Base-by-base conservation (phyloP, 768 basidiomycete species). In the Pulveroboletus ravenelii region DNA sequence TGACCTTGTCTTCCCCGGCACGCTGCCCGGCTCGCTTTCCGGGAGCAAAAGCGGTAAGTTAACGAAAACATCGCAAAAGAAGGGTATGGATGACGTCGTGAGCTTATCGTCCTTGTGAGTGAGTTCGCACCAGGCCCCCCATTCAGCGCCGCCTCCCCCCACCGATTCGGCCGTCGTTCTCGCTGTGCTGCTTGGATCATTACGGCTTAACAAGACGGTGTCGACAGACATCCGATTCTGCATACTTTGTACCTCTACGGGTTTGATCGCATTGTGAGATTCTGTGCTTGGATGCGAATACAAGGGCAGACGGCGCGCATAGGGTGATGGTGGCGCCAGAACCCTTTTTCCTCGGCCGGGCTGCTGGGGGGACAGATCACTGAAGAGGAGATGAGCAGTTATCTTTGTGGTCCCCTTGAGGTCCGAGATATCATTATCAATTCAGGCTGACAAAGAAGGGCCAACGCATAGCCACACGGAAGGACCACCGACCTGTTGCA, bases 301-400 rank as follows among this genome's bases (percentile, higher is more conserved):
- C 8, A 85, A 62, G 5, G 84, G 84, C 29, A 80, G 59, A n/a
- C 80, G 78, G 2, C 80, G 76, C 0, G 83, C 79, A 56, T 81
- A 84, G 8, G 76, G 60, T 0, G 82, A 85, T 25, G 80, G 76
- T 0, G 80, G 78, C 1, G 67, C 53, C 14, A 84, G 53, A 20
- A 70, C 70, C 3, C 15, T 45, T 36, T 39, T 45, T 1, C 47
- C 38, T 6, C 25, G 29, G 8, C 31, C 53, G 67, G 60, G 37
- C 51, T 51, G 62, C 1, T 62, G 57, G 8, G 72, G 69, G 14
- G 66, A 65, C 32, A 79, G 78, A 43, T 69, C 60, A 9, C 79
- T 78, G 51, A 83, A 85, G 29, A 85, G 77, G 45, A 79, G 67
- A 61, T 84, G 82, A 1, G 77, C 67, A 1, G 72, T 74, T 38